These are phyloP conservation scores for Pugionium dolabratum DNA, from an alignment of 345 rosid genomes.

Conservation along the genomic window DNA sequence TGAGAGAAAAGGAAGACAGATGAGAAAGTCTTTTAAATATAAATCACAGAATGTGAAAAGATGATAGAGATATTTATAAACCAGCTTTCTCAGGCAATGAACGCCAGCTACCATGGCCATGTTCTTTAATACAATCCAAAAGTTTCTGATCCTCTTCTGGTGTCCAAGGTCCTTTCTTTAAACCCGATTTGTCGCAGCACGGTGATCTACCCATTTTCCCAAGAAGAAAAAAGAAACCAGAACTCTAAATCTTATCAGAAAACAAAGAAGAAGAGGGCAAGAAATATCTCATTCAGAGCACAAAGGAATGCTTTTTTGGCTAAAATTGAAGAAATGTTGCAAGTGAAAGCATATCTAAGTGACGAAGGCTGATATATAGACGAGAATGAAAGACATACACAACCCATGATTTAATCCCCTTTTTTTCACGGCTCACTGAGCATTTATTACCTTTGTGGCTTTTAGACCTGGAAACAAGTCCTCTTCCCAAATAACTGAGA, in stretches of 20 bases:
- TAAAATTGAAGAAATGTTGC: neutral
- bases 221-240: conserved; percentile 4
- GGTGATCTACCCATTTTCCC: conserved; percentile 72
- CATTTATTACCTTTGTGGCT: conserved; percentile 39
- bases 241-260: conserved; percentile 14
- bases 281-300: neutral
- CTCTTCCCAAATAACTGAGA: conserved; percentile 5
- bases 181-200: conserved; percentile 78
- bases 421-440: conserved; percentile 36
- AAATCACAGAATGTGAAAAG: neutral
- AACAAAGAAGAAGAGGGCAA: neutral
- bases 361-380: conserved; percentile 17
- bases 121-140: conserved; percentile 78
- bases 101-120: conserved; percentile 97
- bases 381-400: conserved; percentile 20
- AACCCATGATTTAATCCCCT: conserved; percentile 32
- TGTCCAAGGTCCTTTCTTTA: conserved; percentile 98
- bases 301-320: conserved; percentile 14
- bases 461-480: conserved; percentile 39
- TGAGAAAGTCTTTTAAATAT: neutral
- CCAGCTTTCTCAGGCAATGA: conserved; percentile 88
- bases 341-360: conserved; percentile 30
- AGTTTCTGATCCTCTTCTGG: conserved; percentile 95
- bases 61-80: conserved; percentile 24
- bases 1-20: conserved; percentile 25